Evolutionary conservation across 306 rosid genomes (phyloP), one percentile per base, ranked within the genome.

Genomic region (Astragalus membranaceus): DNA sequence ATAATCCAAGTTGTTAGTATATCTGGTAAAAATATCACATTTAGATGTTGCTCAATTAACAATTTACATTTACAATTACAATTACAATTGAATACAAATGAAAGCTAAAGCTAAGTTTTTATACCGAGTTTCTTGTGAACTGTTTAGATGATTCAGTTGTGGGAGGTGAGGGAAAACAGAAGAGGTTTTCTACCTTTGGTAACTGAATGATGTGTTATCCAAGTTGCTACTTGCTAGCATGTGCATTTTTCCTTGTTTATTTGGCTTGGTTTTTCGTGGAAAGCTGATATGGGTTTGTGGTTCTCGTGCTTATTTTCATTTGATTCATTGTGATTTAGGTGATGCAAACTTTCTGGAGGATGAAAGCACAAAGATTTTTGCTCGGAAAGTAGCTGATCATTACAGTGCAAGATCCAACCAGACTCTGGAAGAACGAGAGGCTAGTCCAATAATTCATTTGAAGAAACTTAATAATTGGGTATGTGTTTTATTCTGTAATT

Each of bases 401-500:
- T 94, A 76, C 64, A 76, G 75, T 58, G 80, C 80, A 10, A 68
- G 97, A 81, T 88, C 94, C 12, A 93, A 93, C 75, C 97, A 93
- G 76, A 93, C 98, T 15, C 81, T 88, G 60, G 97, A 93, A 83
- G 94, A 90, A 75, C 85, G 97, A 56, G 97, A 90, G 75, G 87
- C 90, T 44, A 93, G 98, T 76, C 96, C 92, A 6, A 90, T 93
- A 15, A 88, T 90, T 75, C 98, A 90, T 79, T 83, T 93, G 58
- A 93, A 92, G 83, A 92, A 92, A 67, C 98, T 92, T 23, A 92
- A 89, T 84, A 89, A 92, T 77, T 92, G 98, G 98, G 96, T 90
- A 17, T 78, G 73, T 42, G 3, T 79, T 70, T 33, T 42, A 32
- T 51, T 52, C 30, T 47, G 29, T 48, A 16, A 52, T 29, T 15